phyloP scores from a whole-genome alignment of 345 rosid genomes.

The Psidium guajava region DNA sequence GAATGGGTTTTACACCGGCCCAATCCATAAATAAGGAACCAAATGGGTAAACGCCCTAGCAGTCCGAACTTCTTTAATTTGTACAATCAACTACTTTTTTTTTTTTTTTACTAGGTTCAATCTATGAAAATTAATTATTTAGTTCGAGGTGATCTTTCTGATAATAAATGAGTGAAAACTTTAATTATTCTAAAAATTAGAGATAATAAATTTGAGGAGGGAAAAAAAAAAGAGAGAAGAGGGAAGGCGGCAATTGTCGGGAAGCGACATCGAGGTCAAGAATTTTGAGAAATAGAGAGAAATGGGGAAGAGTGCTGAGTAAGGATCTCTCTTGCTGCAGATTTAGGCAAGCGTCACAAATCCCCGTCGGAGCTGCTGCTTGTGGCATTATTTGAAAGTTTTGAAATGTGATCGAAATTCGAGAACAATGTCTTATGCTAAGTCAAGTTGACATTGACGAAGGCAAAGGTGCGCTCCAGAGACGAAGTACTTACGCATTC shows the following conservation, averaged over 20 bases:
- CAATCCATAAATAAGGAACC: too few relatives aligned
- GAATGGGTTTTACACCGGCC: neutral
- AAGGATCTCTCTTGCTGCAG: neutral
- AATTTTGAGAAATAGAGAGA: neutral
- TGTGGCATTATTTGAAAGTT: neutral
- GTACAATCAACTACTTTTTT: neutral
- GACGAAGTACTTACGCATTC: neutral
- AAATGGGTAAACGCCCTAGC: neutral
- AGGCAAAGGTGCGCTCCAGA: neutral
- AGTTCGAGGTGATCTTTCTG: neutral
- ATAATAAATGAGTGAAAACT: neutral
- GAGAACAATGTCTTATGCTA: fast-evolving
- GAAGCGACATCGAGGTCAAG: neutral
- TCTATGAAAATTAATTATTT: neutral
- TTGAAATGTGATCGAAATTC: neutral
- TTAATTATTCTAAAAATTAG: neutral
- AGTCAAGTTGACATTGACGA: neutral
- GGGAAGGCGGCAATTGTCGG: neutral
- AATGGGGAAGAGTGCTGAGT: fast-evolving
- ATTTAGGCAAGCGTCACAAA: neutral
- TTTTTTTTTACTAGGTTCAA: fast-evolving
- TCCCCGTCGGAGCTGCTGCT: neutral
- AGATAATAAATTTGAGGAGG: neutral
- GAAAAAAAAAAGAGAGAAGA: too few relatives aligned
- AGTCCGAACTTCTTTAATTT: neutral